A percentile compares a stretch with the other conserved stretches of the same genome.
Conservation (phyloP, 352 stramenopile species). For the Phytopythium mirpurense region DNA sequence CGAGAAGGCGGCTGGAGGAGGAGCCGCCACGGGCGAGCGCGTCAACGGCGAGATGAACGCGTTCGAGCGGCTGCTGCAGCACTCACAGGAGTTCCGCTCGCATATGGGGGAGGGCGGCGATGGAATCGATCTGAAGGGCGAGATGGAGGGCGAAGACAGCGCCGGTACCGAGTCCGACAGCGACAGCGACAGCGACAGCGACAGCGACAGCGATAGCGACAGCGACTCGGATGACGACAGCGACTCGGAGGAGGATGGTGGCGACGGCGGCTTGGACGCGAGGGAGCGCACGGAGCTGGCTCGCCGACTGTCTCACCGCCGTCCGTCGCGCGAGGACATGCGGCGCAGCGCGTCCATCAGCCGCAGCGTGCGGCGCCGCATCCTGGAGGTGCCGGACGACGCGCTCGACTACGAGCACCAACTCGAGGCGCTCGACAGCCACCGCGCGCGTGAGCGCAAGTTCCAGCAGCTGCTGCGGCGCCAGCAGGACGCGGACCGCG, state of each 20-base stretch:
- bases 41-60: constrained; percentile 36
- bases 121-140: neutral
- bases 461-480: constrained; percentile 56
- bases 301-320: neutral
- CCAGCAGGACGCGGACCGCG: constrained; percentile 49
- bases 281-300: constrained; percentile 7
- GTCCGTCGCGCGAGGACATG: constrained; percentile 3
- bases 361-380: constrained; percentile 16
- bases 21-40: neutral
- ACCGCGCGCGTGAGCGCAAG: constrained; percentile 43
- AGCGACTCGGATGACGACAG: constrained; percentile 6
- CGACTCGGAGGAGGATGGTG: neutral
- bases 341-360: constrained; percentile 3
- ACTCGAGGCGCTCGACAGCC: constrained; percentile 40
- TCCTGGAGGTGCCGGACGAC: constrained; percentile 19
- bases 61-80: constrained; percentile 60
- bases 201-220: constrained; percentile 4
- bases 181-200: constrained; percentile 11
- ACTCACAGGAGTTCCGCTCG: constrained; percentile 58
- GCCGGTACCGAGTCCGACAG: constrained; percentile 7
- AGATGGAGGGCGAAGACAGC: constrained; percentile 12
- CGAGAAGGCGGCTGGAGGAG: constrained; percentile 11
- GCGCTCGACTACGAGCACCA: constrained; percentile 74
- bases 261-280: neutral
- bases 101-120: constrained; percentile 14